Base-by-base conservation (phyloP, 208 protist genomes). In the Leptomonas seymouri region DNA sequence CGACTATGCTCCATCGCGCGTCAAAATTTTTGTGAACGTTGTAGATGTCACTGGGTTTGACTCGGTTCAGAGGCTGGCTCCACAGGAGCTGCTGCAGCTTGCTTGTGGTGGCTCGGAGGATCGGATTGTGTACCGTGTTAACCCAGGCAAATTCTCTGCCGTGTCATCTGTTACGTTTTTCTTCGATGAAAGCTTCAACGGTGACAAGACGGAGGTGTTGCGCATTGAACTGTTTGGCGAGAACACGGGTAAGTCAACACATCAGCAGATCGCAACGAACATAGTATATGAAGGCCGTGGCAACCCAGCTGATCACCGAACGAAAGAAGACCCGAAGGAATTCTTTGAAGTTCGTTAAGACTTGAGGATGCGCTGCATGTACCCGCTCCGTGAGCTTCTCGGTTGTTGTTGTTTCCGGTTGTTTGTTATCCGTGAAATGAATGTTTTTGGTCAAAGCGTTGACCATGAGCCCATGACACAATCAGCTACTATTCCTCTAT, bases 141-240 rank as follows among this genome's bases (percentile, higher is more conserved):
- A 91, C 57, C 48, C 89, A 3, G 57, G 53, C 16, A 94, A 93
- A 45, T 96, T 96, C 67, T 73, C 76, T 15, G 42, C 61, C 15
- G 82, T 87, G 1, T 77, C 75, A 0, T 82, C 62, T 12, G 53
- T 96, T 0, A 81, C 79, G 1, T 74, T 96, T 16, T 78, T 90
- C 45, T 93, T 96, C 62, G 85, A 93, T 53, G 72, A 90, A 34
- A 93, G 87, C 71, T 93, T 89, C 76, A 78, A 78, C 27, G 76
- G 85, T 49, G 74, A 84, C 8, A 87, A 94, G 64, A 91, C 85
- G 1, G 84, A 91, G 9, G 68, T 96, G 18, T 74, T 93, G 31
- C 84, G 91, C n/a, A 86, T 96, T 48, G 91, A 94, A 20, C 39
- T 96, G 11, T 96, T 85, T 50, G 91, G 91, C 36, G 91, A 96